phyloP scores from a whole-genome alignment of 2,329 filamentous ascomycete genomes.

The Davidsoniella australis region DNA sequence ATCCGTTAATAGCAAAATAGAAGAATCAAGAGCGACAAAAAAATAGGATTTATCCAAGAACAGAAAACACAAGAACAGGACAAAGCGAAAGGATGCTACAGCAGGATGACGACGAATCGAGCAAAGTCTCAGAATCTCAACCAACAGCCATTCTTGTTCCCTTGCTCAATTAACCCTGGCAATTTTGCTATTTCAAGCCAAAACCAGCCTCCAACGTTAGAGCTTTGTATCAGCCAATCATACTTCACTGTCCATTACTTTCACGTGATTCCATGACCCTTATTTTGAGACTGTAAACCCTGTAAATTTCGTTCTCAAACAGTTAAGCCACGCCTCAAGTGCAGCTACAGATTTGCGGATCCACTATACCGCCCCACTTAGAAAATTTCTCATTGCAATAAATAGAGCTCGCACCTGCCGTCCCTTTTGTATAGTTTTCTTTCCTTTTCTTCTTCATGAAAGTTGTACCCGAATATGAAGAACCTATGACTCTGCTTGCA shows the following conservation, averaged over 20 bases:
- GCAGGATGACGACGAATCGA: not conserved
- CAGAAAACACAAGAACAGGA: not conserved
- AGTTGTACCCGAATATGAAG: conserved; percentile 40
- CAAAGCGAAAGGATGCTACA: conserved; percentile 1
- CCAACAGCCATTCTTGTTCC: too few relatives aligned
- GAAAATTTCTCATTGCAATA: not conserved
- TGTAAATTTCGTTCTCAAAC: not conserved
- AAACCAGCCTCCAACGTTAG: too few relatives aligned
- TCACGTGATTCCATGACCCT: conserved; percentile 1
- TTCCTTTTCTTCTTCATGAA: conserved; percentile 25
- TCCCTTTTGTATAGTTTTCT: conserved; percentile 17
- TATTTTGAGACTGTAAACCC: not conserved
- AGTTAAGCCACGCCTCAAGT: not conserved
- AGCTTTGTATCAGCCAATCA: too few relatives aligned
- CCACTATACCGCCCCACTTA: not conserved
- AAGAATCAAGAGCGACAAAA: too few relatives aligned
- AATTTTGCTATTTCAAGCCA: too few relatives aligned
- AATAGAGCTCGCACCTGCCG: conserved; percentile 4
- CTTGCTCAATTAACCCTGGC: too few relatives aligned
- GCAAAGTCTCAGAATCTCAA: too few relatives aligned
- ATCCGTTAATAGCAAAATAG: too few relatives aligned
- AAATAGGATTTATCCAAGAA: too few relatives aligned
- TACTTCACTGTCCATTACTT: too few relatives aligned
- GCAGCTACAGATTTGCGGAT: not conserved
- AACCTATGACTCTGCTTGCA: conserved; percentile 32